phyloP scores from a whole-genome alignment of 139 green algal genomes.

The Chlorella sp. region DNA sequence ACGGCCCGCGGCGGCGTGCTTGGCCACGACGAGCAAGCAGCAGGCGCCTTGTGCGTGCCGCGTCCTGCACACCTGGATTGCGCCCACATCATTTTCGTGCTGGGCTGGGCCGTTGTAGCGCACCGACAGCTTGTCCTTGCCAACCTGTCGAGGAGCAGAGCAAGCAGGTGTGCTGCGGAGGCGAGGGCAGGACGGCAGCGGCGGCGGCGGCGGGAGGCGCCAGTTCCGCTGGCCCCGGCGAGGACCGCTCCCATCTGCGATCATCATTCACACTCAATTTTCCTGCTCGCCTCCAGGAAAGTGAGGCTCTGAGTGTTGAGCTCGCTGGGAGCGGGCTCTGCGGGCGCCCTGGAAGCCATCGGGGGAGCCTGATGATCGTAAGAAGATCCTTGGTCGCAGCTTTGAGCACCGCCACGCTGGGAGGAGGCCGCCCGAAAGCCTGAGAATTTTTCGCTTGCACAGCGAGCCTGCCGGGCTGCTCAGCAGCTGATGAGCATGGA shows the following conservation, averaged over 20 bases:
- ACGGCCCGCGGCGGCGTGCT: too few species aligned
- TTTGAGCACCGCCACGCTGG: too few species aligned
- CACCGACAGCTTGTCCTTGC: conserved; percentile 77
- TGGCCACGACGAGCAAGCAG: too few species aligned
- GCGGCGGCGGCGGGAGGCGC: neutral
- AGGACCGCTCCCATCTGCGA: too few species aligned
- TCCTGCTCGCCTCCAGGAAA: conserved; percentile 66
- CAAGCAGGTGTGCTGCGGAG: neutral
- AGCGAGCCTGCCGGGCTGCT: too few species aligned
- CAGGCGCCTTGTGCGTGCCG: neutral
- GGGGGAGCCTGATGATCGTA: too few species aligned
- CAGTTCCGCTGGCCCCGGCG: too few species aligned
- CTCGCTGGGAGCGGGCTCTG: conserved; percentile 45
- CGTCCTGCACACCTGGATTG: conserved; percentile 51
- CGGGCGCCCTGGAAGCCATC: neutral
- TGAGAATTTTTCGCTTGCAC: too few species aligned
- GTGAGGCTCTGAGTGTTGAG: conserved; percentile 67
- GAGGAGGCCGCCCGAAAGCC: too few species aligned
- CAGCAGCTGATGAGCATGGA: too few species aligned
- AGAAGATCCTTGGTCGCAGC: too few species aligned
- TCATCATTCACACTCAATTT: neutral
- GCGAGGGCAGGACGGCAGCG: neutral
- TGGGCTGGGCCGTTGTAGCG: conserved; percentile 71
- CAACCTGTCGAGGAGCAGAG: neutral
- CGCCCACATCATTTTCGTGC: conserved; percentile 82